Evolutionary conservation across 352 stramenopile species (phyloP).

Genomic region (Nothophytophthora sp.): DNA sequence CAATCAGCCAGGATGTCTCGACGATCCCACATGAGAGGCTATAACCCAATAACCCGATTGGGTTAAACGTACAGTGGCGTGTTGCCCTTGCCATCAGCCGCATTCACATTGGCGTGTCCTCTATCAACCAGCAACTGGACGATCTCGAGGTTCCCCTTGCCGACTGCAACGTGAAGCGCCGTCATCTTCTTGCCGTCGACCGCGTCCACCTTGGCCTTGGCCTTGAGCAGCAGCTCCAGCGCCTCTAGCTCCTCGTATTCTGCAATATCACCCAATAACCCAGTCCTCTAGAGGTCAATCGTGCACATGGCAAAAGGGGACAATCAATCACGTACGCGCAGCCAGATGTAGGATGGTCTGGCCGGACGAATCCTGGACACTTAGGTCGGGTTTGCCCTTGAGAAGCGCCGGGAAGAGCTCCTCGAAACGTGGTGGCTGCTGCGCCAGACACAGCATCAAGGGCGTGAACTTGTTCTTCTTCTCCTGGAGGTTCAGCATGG

Average conservation of each 20-base stretch:
- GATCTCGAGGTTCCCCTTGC: slow-evolving; percentile 64
- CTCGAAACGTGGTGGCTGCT: slow-evolving; percentile 64
- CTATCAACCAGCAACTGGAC: slow-evolving; percentile 61
- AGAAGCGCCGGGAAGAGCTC: slow-evolving; percentile 67
- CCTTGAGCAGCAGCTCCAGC: slow-evolving; percentile 55
- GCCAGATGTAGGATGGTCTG: slow-evolving; percentile 72
- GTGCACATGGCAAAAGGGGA: background rate
- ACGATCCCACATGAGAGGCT: background rate
- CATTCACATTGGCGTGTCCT: slow-evolving; percentile 59
- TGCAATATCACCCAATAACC: slow-evolving; percentile 10
- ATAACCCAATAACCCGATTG: background rate
- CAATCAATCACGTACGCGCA: slow-evolving; percentile 35
- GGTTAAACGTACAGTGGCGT: slow-evolving; percentile 61
- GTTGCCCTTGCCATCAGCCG: slow-evolving; percentile 68
- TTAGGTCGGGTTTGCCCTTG: slow-evolving; percentile 73
- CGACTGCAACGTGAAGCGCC: slow-evolving; percentile 61
- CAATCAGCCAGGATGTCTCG: background rate
- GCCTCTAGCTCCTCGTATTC: slow-evolving; percentile 70
- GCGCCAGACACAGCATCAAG: slow-evolving; percentile 72
- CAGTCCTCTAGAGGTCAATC: background rate
- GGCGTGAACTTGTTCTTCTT: slow-evolving; percentile 81
- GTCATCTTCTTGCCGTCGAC: slow-evolving; percentile 78
- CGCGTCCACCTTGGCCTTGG: slow-evolving; percentile 67
- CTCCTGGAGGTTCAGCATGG: slow-evolving; percentile 69
- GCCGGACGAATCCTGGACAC: slow-evolving; percentile 55